A percentile compares a stretch with the other conserved stretches of the same genome.
These are phyloP conservation scores for Salix udensis DNA, from an alignment of 345 rosid species.

Conservation along the genomic window DNA sequence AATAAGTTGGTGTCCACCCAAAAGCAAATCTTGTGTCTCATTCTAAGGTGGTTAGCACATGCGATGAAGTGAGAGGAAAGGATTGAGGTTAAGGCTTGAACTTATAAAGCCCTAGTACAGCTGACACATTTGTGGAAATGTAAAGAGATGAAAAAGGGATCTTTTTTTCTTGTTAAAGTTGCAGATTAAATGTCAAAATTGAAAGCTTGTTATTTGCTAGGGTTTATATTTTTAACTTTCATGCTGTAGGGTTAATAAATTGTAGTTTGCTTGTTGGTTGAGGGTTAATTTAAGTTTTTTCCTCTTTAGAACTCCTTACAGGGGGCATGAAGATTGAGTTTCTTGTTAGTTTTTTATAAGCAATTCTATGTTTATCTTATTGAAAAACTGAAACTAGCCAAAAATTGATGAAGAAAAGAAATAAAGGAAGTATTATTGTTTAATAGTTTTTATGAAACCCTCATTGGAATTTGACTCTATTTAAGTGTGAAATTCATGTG, in stretches of 20 bases:
- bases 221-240: background rate
- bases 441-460: background rate
- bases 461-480: background rate
- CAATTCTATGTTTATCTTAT: background rate
- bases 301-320: background rate
- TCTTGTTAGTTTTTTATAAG: too few relatives aligned
- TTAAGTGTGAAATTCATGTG: background rate
- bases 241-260: background rate
- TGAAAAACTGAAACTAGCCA: background rate
- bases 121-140: background rate
- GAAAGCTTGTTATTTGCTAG: background rate
- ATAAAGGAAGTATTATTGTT: background rate
- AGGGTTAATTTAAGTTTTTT: background rate
- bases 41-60: background rate
- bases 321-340: background rate
- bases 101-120: background rate
- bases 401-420: background rate
- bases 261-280: background rate
- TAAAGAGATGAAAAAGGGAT: background rate
- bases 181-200: background rate
- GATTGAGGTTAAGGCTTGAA: background rate
- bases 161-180: background rate
- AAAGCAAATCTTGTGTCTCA: background rate
- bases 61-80: background rate
- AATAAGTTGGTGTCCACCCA: background rate